Base-by-base conservation (phyloP, 257 asterid genomes). In the Solanum rostratum region DNA sequence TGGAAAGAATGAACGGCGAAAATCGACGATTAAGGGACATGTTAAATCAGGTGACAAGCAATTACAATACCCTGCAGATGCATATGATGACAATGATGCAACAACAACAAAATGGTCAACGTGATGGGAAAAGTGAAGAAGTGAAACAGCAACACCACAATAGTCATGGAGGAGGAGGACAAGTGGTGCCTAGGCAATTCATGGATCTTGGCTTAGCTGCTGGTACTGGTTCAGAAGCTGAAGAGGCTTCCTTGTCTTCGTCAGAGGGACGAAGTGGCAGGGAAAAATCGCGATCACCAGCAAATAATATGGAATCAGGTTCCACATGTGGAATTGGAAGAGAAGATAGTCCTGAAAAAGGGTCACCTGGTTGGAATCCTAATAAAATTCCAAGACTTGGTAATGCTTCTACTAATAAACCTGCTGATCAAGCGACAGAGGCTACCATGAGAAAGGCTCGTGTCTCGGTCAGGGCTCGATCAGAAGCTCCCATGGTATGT, bases 401-500 rank as follows among this genome's bases (percentile, higher is more conserved):
- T 45, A 86, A 86, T 52, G 57, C 89, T 9, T 81, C 95, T 0
- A 88, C 94, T 0, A 89, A 89, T 83, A 88, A 76, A 68, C 27
- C 78, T 63, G 91, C 86, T 29, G 99, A 96, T 89, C 99, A 95
- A 84, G 92, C 97, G 5, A 83, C 94, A 4, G 98, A 95, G 88
- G 97, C 98, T 27, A 96, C 98, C 7, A 95, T 96, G 98, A 91
- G 98, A 88, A 96, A 95, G 91, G 98, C 98, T 54, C 92, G 99
- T n/a, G 99, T 96, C 41, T 95, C 99, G 0, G 99, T 96, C 83
- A 89, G 98, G 39, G 97, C 98, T 50, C 90, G 98, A 65, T 96
- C 99, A 0, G 99, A 96, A 83, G 97, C 98, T 62, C 89, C 97
- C 52, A 93, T 92, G 98, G 99, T 96, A 5, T 45, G 9, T 10